phyloP scores from a whole-genome alignment of 495 filamentous ascomycete species.

The Podospora bellae-mahoneyi region DNA sequence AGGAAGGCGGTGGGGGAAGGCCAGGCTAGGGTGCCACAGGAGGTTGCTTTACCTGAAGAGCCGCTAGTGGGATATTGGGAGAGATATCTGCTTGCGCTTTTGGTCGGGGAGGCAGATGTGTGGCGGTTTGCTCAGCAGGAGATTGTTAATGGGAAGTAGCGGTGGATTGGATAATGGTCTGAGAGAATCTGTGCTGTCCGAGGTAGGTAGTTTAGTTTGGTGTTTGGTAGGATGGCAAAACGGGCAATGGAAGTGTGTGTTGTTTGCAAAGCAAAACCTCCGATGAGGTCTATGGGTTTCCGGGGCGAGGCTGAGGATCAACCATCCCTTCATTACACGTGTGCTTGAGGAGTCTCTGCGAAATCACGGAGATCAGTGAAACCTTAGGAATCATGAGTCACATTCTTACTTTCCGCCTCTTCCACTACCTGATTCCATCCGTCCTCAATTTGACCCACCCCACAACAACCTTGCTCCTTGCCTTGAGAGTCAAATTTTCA shows the following conservation, averaged over 20 bases:
- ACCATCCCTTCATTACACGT: too few species aligned
- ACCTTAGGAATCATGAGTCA: neutral
- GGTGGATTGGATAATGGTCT: neutral
- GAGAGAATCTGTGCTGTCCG: too few species aligned
- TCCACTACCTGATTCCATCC: neutral
- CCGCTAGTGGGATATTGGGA: constrained; percentile 36
- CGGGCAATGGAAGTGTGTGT: too few species aligned
- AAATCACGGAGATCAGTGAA: too few species aligned
- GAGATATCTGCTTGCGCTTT: constrained; percentile 26
- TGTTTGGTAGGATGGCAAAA: too few species aligned
- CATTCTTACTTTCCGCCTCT: neutral
- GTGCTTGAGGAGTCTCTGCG: too few species aligned
- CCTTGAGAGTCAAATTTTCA: neutral
- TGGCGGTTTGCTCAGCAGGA: constrained; percentile 25
- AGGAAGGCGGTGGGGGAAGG: constrained; percentile 16
- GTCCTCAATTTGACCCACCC: neutral
- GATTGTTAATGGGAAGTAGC: neutral
- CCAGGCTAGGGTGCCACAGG: constrained; percentile 23
- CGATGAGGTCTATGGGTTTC: too few species aligned
- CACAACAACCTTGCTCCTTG: neutral
- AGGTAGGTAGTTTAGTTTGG: too few species aligned
- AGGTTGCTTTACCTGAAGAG: constrained; percentile 28
- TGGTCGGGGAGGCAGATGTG: constrained; percentile 28
- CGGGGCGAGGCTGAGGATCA: too few species aligned
- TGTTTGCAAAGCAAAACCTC: too few species aligned